Conservation (phyloP, 2,329 filamentous ascomycete genomes). For the Trichoderma guizhouense region DNA sequence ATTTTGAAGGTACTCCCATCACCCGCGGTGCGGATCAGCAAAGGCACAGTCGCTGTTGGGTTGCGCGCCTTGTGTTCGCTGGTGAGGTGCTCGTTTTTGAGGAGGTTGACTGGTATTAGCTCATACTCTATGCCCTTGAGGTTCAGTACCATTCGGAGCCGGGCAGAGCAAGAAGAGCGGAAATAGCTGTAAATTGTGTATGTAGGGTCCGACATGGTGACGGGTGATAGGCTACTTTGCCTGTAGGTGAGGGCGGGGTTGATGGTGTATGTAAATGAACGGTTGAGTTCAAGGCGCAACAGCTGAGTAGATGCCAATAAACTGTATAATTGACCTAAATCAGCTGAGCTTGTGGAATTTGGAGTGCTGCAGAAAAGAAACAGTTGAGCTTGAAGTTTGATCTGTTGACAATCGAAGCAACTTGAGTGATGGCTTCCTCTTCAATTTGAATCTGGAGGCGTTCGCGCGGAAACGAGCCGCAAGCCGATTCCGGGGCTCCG, state of each 20-base stretch:
- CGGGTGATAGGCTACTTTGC: not conserved
- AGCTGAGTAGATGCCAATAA: not conserved
- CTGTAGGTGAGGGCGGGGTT: not conserved
- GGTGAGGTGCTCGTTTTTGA: slow-evolving; percentile 50
- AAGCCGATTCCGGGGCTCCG: slow-evolving; percentile 1
- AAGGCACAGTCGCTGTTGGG: slow-evolving; percentile 53
- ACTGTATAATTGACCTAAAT: not conserved
- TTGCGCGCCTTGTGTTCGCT: slow-evolving; percentile 47
- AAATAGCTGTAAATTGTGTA: slow-evolving; percentile 57
- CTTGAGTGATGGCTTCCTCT: not conserved
- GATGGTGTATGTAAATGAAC: not conserved
- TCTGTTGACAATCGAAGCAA: not conserved
- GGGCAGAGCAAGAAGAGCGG: slow-evolving; percentile 60
- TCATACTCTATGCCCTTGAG: slow-evolving; percentile 52
- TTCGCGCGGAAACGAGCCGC: not conserved
- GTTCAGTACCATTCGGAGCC: slow-evolving; percentile 57
- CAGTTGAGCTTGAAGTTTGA: not conserved
- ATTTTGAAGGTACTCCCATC: slow-evolving; percentile 38
- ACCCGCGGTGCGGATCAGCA: slow-evolving; percentile 42
- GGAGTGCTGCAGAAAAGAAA: not conserved
- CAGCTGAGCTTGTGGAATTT: not conserved
- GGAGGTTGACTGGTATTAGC: slow-evolving; percentile 49
- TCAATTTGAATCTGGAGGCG: not conserved
- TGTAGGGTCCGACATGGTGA: slow-evolving; percentile 21
- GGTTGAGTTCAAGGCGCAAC: not conserved